Evolutionary conservation across 257 asterid species (phyloP), one percentile per base, ranked within the genome.

Genomic region (Thymus quinquecostatus): DNA sequence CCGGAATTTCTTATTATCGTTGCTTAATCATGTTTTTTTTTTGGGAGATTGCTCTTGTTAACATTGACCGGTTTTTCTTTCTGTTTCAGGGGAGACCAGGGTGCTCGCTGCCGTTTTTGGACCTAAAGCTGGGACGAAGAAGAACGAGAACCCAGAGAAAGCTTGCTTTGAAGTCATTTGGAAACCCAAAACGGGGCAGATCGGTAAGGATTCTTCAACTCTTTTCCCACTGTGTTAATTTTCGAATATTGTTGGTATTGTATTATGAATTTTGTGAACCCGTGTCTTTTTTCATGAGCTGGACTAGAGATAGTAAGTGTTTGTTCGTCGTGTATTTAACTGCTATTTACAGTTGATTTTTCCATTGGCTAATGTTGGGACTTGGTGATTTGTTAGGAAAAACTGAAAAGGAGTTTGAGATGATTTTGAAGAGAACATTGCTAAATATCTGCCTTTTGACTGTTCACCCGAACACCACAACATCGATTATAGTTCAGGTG

Each of bases 91-190:
- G 66, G 96, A 88, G 71, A 91, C 99, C n/a, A 89, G 81, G 83
- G 96, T 94, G 77, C 84, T 91, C 77, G 99, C 99, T 55, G 94
- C 97, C 40, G 99, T 94, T 75, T 94, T 75, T 75, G 99, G 97
- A 61, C 99, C 99, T 44, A 94, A 89, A 72, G 86, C 96, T 38
- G 99, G 99, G 75, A 89, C 97, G 2, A 91, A 81, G 82, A 94
- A 94, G 90, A 89, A 88, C 55, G 99, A 94, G 73, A 94, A 94
- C 73, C 97, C 99, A 0, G 99, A 94, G 71, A 94, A 84, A 82
- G 97, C 96, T 65, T 94, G 86, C 70, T 76, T 94, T 74, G 97
- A 94, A 77, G 93, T 94, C 78, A 77, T 85, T 73, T 94, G 97
- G 99, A 94, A 94, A 82, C 95, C 97, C 36, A 88, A 84, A 77